Percentiles rank a stretch among this genome's conserved stretches.
These are phyloP conservation scores for Tausonia pullulans DNA, from an alignment of 1,284 basidiomycete species.

Conservation along the genomic window DNA sequence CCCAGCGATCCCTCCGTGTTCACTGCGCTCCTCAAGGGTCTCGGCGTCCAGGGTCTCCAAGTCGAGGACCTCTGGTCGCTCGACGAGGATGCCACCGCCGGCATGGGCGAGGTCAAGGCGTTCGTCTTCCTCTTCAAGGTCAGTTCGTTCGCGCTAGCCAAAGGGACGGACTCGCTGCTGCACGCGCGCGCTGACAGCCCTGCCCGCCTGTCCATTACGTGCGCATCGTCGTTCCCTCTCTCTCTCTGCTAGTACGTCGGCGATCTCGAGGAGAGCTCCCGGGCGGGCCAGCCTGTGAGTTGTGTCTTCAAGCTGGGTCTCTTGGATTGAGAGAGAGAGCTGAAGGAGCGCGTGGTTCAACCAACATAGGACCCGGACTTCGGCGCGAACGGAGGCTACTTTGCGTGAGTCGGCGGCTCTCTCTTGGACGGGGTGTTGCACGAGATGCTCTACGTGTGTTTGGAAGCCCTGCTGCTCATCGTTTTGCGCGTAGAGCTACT, in stretches of 20 bases:
- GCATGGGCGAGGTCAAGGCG: constrained; percentile 35
- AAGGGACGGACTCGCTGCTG: constrained; percentile 29
- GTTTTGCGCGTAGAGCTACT: constrained; percentile 12
- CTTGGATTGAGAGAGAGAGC: background rate
- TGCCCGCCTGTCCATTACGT: background rate
- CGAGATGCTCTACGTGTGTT: constrained; percentile 39
- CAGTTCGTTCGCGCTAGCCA: constrained; percentile 49
- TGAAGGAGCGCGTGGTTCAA: background rate
- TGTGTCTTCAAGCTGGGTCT: background rate
- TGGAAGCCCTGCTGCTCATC: background rate
- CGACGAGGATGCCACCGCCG: constrained; percentile 3
- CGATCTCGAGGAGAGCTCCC: constrained; percentile 2
- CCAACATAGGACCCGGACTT: constrained; percentile 55
- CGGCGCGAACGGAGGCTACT: background rate
- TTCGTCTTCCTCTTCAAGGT: constrained; percentile 82
- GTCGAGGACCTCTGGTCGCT: constrained; percentile 30
- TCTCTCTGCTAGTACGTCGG: background rate
- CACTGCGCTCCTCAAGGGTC: constrained; percentile 34
- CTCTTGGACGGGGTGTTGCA: too few relatives aligned
- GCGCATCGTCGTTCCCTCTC: too few relatives aligned
- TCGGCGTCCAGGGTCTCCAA: constrained; percentile 39
- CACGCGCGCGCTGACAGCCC: background rate
- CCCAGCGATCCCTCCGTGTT: constrained; percentile 36
- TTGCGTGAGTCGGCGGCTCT: too few relatives aligned
- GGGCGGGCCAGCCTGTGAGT: constrained; percentile 19